Evolutionary conservation across 2,329 filamentous ascomycete genomes (phyloP).

Genomic region (Moelleriella libera): DNA sequence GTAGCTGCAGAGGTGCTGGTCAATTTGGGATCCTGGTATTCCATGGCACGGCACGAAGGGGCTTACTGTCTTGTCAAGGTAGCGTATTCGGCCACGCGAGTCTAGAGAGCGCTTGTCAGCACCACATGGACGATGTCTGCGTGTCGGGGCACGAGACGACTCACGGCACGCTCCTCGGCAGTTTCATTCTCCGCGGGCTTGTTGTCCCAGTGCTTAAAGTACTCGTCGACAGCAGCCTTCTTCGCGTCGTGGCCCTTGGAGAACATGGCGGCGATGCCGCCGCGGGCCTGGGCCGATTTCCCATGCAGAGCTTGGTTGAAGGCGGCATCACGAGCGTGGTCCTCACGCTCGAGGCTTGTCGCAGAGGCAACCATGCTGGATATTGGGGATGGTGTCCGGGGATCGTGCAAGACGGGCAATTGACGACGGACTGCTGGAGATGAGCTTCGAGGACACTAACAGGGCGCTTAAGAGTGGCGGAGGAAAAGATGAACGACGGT

Average conservation of each 20-base stretch:
- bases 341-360: conserved; percentile 58
- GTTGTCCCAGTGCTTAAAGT: conserved; percentile 95
- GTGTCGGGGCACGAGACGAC: conserved; percentile 10
- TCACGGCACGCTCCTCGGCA: conserved; percentile 62
- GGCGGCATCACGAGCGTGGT: conserved; percentile 72
- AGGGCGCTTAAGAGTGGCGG: too few relatives aligned
- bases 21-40: too few relatives aligned
- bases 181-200: conserved; percentile 71
- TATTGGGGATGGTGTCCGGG: conserved; percentile 1
- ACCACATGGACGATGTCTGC: not conserved
- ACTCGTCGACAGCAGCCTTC: conserved; percentile 73
- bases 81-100: conserved; percentile 76
- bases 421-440: too few relatives aligned
- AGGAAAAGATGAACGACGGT: too few relatives aligned
- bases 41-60: too few relatives aligned
- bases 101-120: conserved; percentile 27
- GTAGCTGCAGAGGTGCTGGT: too few relatives aligned
- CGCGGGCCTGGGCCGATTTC: conserved; percentile 50
- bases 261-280: conserved; percentile 73
- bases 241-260: conserved; percentile 65
- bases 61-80: conserved; percentile 82
- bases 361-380: conserved; percentile 29
- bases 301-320: conserved; percentile 87
- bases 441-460: too few relatives aligned
- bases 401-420: too few relatives aligned